Evolutionary conservation across 768 basidiomycete species (phyloP).

Genomic region (Amanita pallidorosea): DNA sequence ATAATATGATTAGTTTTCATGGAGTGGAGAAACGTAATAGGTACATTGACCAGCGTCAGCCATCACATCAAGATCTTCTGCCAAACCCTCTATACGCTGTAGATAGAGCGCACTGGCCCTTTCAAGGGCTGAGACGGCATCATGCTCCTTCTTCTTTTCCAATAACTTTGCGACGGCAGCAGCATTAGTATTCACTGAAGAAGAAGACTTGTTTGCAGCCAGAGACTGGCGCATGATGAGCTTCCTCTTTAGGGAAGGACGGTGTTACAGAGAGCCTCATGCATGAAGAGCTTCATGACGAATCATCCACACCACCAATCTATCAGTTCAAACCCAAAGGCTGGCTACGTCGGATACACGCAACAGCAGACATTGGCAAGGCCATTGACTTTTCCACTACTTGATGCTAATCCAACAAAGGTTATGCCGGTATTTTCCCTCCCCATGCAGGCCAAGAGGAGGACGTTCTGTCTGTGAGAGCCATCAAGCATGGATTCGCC

Average conservation of each 20-base stretch:
- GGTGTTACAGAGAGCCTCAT: background rate
- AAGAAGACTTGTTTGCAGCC: slow-evolving; percentile 37
- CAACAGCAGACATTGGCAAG: background rate
- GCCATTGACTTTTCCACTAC: background rate
- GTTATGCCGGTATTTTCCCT: slow-evolving; percentile 69
- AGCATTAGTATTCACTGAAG: slow-evolving; percentile 24
- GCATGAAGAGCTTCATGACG: background rate
- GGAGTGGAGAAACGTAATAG: no score
- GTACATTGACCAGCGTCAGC: slow-evolving; percentile 65
- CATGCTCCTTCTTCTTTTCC: slow-evolving; percentile 77
- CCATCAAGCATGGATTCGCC: slow-evolving; percentile 60
- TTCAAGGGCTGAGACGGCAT: slow-evolving; percentile 66
- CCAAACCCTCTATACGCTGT: slow-evolving; percentile 56
- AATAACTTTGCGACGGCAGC: slow-evolving; percentile 44
- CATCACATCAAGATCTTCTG: slow-evolving; percentile 68
- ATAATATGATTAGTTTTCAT: background rate
- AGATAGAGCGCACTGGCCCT: slow-evolving; percentile 51
- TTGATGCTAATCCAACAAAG: slow-evolving; percentile 26
- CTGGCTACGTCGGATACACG: slow-evolving; percentile 3
- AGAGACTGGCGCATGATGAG: slow-evolving; percentile 44
- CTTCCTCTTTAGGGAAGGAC: slow-evolving; percentile 1
- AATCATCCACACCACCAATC: slow-evolving; percentile 1
- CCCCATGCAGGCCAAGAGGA: slow-evolving; percentile 69
- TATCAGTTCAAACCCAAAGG: slow-evolving; percentile 1
- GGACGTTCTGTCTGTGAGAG: slow-evolving; percentile 52